Percentiles rank a stretch among this genome's conserved stretches.
Conservation (phyloP, 2,329 filamentous ascomycete genomes). For the Fusarium nurragi region DNA sequence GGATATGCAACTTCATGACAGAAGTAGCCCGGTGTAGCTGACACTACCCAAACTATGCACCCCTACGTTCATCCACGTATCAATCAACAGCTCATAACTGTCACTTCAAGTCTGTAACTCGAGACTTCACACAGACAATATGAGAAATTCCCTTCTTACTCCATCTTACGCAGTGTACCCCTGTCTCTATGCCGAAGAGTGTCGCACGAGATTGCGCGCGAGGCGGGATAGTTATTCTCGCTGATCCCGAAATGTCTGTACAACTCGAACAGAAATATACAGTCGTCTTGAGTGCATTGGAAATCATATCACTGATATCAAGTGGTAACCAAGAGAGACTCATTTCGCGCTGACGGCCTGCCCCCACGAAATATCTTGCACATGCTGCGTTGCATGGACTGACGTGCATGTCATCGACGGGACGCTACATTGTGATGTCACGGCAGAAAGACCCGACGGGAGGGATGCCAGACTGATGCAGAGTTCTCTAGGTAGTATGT, state of each 20-base stretch:
- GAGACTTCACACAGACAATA: conserved; percentile 74
- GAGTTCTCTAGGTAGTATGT: conserved; percentile 67
- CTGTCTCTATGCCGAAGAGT: conserved; percentile 70
- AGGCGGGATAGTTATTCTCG: conserved; percentile 71
- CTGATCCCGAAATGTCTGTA: conserved; percentile 72
- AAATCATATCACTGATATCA: neutral
- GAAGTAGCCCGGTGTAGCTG: neutral
- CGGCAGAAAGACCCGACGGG: conserved; percentile 84
- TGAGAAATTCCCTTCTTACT: conserved; percentile 68
- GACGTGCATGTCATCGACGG: conserved; percentile 80
- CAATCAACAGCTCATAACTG: conserved; percentile 61
- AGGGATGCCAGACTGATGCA: conserved; percentile 81
- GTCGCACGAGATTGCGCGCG: conserved; percentile 73
- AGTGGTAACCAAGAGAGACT: neutral
- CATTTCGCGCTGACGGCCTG: neutral
- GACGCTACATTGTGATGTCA: conserved; percentile 86
- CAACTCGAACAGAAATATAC: conserved; percentile 58
- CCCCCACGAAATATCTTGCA: conserved; percentile 80
- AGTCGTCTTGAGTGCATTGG: neutral
- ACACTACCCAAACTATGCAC: neutral
- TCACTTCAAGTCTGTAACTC: conserved; percentile 73
- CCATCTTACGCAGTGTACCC: conserved; percentile 61
- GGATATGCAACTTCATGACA: too few relatives aligned
- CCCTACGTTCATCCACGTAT: too few relatives aligned
- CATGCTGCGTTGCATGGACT: conserved; percentile 74